Base-by-base conservation (phyloP, 768 basidiomycete species). In the Favolaschia claudopus region DNA sequence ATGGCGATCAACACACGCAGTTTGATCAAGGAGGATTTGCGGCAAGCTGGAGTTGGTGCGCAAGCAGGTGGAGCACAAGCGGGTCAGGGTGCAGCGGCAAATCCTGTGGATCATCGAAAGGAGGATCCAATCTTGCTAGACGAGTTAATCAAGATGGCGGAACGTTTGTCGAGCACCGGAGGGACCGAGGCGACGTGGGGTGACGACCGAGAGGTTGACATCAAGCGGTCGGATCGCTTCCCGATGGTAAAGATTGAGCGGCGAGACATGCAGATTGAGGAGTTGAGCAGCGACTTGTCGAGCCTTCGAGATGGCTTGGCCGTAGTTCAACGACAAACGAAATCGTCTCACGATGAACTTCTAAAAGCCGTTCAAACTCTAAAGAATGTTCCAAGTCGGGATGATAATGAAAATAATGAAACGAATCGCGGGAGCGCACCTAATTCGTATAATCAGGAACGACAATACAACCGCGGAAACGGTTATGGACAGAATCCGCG, bases 51-150 rank as follows among this genome's bases (percentile, higher is more conserved):
- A 19, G 15, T 17, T 19, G 5, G n/a, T n/a, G n/a, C n/a, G n/a
- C n/a, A n/a, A n/a, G n/a, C n/a, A n/a, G n/a, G n/a, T n/a, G n/a
- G n/a, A n/a, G n/a, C n/a, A n/a, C n/a, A n/a, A n/a, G n/a, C n/a
- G n/a, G 19, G 14, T 27, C 43, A 8, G 38, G 45, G 8, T 5
- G 44, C 54, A 9, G 36, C 46, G 4, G 55, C 19, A 7, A 57
- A 57, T 29, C 25, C 47, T 2, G 32, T 48, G 17, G 39, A 47
- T 17, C 32, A 50, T 14, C 7, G 57, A 2, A 50, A 51, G 22
- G 57, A 58, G 10, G 57, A 58, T 15, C 57, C 57, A 6, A 58
- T 58, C 14, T 43, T 31, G 20, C 15, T 58, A 5, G 57, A 58
- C 13, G 57, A 58, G 19, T 51, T 58, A 27, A 32, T 58, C 2